Base-by-base conservation (phyloP, 2,329 filamentous ascomycete species). In the Xylaria sp. region DNA sequence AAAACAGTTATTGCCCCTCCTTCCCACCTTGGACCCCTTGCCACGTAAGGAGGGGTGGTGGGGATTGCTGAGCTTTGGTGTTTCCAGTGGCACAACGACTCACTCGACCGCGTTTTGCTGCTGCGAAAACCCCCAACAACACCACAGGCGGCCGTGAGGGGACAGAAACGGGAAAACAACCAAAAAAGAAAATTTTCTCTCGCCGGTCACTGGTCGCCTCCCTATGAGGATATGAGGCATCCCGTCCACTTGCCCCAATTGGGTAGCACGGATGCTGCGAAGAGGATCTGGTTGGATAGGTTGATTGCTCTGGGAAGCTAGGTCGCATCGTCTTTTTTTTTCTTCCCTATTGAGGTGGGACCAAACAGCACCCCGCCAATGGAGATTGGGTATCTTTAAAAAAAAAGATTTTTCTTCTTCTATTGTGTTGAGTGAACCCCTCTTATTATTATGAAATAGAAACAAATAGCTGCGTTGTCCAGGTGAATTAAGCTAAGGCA, bases 401-500 rank as follows among this genome's bases (percentile, higher is more conserved):
- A 41, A 61, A 48, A 41, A 51, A 65, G 67, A 69, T 67, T 71
- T 65, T 66, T 63, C 52, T 51, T 37, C 44, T 31, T 54, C 12
- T 20, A 13, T 48, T 46, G 61, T 48, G 46, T 41, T 60, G 34
- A 37, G 34, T 37, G 48, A n/a, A 66, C 68, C 68, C 65, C 68
- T 70, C 68, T 63, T 65, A 64, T 51, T 44, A 52, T 65, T 65
- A 60, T 54, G 57, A 70, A 68, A 65, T 66, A 63, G 65, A 70
- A 67, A 72, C 46, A 70, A 60, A 31, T 13, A 23, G 65, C 67
- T 57, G 56, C 60, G 71, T 72, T 71, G 71, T 54, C 69, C 28
- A 50, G 71, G 69, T 67, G 66, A 71, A 72, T 51, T 6, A 41
- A 57, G 37, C 44, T 59, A 65, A 25, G 1, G n/a, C 10, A 51